phyloP scores from a whole-genome alignment of 176 grass and related monocot species.

The Eleusine coracana region DNA sequence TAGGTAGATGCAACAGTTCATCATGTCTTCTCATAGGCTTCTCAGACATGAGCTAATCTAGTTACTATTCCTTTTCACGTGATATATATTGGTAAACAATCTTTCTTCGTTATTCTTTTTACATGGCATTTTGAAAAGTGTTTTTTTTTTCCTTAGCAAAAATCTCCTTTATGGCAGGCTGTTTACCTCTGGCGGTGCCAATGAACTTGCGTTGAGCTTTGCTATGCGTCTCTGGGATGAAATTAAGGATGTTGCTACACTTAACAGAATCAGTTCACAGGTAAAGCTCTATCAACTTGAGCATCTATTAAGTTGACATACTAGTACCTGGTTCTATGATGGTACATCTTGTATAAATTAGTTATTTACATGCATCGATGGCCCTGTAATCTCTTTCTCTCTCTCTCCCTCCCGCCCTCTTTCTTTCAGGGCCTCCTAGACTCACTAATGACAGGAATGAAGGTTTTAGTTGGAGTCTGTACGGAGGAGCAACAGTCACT shows the following conservation, averaged over 20 bases:
- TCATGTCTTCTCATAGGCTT: not conserved
- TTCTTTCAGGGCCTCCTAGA: constrained; percentile 74
- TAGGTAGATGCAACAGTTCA: constrained; percentile 27
- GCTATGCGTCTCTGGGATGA: constrained; percentile 68
- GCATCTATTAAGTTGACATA: constrained; percentile 20
- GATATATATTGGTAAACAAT: constrained; percentile 20
- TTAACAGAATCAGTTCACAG: constrained; percentile 53
- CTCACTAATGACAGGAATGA: constrained; percentile 74
- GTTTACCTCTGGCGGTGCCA: constrained; percentile 46
- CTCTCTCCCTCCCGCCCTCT: not conserved
- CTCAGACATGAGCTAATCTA: constrained; percentile 13
- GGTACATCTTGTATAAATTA: constrained; percentile 28
- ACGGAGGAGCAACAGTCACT: constrained; percentile 69
- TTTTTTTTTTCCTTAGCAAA: constrained; percentile 30
- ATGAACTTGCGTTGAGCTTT: constrained; percentile 67
- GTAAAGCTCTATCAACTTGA: constrained; percentile 39
- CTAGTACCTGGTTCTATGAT: not conserved
- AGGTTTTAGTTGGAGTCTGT: constrained; percentile 72
- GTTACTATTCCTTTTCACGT: constrained; percentile 7
- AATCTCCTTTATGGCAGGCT: constrained; percentile 55
- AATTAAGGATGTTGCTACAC: constrained; percentile 50
- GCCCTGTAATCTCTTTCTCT: not conserved
- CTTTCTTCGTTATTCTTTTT: not conserved
- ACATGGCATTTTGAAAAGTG: not conserved
- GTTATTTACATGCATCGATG: constrained; percentile 12